Percentiles rank a stretch among this genome's conserved stretches.
These are phyloP conservation scores for Puccinia horiana DNA, from an alignment of 1,284 basidiomycete genomes.

Conservation along the genomic window DNA sequence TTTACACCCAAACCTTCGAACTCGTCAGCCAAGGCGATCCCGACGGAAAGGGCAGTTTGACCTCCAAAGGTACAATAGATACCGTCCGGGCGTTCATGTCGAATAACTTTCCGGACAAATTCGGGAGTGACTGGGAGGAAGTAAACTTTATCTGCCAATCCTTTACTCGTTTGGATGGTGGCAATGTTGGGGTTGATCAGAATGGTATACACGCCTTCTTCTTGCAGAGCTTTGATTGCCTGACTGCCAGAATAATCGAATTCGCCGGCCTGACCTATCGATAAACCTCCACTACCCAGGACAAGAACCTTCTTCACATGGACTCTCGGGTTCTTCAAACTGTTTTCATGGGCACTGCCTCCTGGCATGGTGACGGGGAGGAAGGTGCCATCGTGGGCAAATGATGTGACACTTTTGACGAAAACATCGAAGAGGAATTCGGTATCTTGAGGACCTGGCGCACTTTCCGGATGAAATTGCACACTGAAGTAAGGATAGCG, in stretches of 20 bases:
- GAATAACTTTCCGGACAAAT: slow-evolving; percentile 95
- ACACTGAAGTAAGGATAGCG: slow-evolving; percentile 90
- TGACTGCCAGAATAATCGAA: slow-evolving; percentile 99
- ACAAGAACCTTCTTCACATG: slow-evolving; percentile 89
- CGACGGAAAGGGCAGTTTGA: slow-evolving; percentile 94
- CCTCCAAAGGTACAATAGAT: slow-evolving; percentile 99
- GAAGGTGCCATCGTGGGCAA: slow-evolving; percentile 62
- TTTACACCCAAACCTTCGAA: slow-evolving; percentile 78
- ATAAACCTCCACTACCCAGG: slow-evolving; percentile 94
- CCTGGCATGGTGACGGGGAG: slow-evolving; percentile 81
- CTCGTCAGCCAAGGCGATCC: slow-evolving; percentile 96
- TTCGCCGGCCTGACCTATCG: slow-evolving; percentile 97
- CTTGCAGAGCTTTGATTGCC: slow-evolving; percentile 97
- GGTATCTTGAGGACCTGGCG: slow-evolving; percentile 96
- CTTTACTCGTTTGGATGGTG: slow-evolving; percentile 97
- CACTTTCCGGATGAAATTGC: slow-evolving; percentile 99
- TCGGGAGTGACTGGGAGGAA: slow-evolving; percentile 97
- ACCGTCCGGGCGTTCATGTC: slow-evolving; percentile 96
- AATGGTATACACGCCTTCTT: slow-evolving; percentile 97
- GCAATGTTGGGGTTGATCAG: slow-evolving; percentile 99
- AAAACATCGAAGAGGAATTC: slow-evolving; percentile 99
- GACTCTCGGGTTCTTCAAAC: slow-evolving; percentile 72
- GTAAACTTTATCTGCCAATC: slow-evolving; percentile 98
- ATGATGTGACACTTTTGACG: slow-evolving; percentile 80
- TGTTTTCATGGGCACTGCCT: slow-evolving; percentile 80